phyloP scores from a whole-genome alignment of 2,329 filamentous ascomycete species.

The Graphium sp. region DNA sequence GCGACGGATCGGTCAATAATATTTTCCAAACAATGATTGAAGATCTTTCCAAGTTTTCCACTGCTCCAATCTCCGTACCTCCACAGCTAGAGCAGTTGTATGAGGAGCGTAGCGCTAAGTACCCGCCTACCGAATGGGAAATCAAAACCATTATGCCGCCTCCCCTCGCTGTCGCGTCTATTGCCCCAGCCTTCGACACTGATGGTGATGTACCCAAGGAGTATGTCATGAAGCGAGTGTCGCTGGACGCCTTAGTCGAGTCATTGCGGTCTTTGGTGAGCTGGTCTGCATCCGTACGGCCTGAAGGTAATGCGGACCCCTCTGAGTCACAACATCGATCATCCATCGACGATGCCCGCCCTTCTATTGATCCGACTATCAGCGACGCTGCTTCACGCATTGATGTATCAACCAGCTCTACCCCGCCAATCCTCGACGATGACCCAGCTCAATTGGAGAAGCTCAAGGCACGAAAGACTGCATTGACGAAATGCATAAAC shows the following conservation, averaged over 20 bases:
- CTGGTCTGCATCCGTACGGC: conserved; percentile 56
- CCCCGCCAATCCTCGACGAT: conserved; percentile 61
- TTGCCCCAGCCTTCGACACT: conserved; percentile 38
- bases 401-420: conserved; percentile 37
- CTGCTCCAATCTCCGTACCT: conserved; percentile 58
- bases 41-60: conserved; percentile 77
- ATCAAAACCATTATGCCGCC: conserved; percentile 72
- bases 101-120: conserved; percentile 57
- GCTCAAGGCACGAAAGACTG: conserved; percentile 86
- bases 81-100: conserved; percentile 71
- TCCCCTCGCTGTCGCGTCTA: conserved; percentile 64
- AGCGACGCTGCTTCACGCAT: conserved; percentile 44
- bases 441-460: conserved; percentile 90
- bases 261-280: conserved; percentile 79
- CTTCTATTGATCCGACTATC: conserved; percentile 49
- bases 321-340: conserved; percentile 2
- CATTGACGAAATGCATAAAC: conserved; percentile 70
- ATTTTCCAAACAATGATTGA: conserved; percentile 94
- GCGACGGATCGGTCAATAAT: conserved; percentile 87
- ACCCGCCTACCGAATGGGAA: conserved; percentile 62
- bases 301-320: conserved; percentile 36
- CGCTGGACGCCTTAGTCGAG: conserved; percentile 76
- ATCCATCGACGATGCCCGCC: conserved; percentile 15
- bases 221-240: conserved; percentile 79
- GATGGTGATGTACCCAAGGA: conserved; percentile 70